Conservation (phyloP, 345 rosid genomes). For the Clarkia xantiana region DNA sequence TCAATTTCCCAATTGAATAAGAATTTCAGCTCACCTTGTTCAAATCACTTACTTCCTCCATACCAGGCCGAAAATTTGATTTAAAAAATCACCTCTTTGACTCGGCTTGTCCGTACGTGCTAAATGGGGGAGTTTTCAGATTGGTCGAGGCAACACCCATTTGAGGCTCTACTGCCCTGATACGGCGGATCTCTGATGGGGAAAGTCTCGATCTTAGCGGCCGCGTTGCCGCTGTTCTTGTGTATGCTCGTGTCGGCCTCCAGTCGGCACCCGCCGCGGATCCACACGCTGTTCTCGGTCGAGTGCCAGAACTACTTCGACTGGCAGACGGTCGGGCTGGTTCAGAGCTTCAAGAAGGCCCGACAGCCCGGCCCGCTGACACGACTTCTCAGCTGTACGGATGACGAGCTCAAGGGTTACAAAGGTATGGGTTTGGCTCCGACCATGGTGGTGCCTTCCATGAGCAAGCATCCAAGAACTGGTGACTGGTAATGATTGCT, state of each 20-base stretch:
- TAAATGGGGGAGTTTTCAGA: conserved; percentile 2
- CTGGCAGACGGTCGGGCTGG: conserved; percentile 94
- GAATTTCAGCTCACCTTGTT: too few species aligned
- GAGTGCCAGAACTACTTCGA: conserved; percentile 94
- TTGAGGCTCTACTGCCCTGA: conserved; percentile 14
- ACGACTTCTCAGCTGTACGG: conserved; percentile 86
- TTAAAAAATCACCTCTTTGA: too few species aligned
- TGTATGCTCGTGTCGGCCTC: conserved; percentile 18
- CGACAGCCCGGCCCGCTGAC: conserved; percentile 86
- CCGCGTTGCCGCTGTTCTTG: conserved; percentile 6
- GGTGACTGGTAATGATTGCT: conserved; percentile 59
- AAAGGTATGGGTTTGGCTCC: conserved; percentile 87
- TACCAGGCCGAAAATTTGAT: too few species aligned
- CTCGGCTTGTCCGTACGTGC: not conserved
- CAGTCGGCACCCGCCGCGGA: conserved; percentile 43
- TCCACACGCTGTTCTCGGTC: conserved; percentile 92
- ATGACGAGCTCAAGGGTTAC: conserved; percentile 64
- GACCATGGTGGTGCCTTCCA: conserved; percentile 74
- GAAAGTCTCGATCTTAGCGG: conserved; percentile 13
- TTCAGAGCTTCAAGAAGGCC: conserved; percentile 84
- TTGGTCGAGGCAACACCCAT: conserved; percentile 5
- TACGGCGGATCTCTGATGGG: conserved; percentile 25
- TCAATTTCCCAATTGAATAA: too few species aligned
- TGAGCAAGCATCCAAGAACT: conserved; percentile 89
- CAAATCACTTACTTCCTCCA: too few species aligned